Conservation (phyloP, 495 filamentous ascomycete genomes). For the Lepidopterella palustris region DNA sequence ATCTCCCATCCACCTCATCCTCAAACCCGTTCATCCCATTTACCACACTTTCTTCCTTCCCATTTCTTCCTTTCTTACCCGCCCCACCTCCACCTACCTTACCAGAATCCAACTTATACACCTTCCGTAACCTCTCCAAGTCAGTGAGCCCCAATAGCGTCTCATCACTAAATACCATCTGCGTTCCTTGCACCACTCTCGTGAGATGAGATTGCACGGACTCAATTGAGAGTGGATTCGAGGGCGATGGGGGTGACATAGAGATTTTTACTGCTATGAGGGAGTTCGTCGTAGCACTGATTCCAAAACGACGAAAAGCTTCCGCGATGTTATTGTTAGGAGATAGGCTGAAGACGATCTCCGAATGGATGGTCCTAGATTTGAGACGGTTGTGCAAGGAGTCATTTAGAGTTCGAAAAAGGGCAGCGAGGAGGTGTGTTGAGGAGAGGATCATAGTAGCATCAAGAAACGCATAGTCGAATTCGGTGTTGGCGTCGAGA, state of each 20-base stretch:
- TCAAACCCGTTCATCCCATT: slow-evolving; percentile 8
- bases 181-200: slow-evolving; percentile 54
- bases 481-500: slow-evolving; percentile 68
- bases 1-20: slow-evolving; percentile 18
- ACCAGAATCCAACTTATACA: slow-evolving; percentile 65
- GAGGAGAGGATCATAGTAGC: slow-evolving; percentile 64
- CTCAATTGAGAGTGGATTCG: slow-evolving; percentile 15
- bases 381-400: slow-evolving; percentile 53
- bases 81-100: background rate
- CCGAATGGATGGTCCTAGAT: slow-evolving; percentile 86
- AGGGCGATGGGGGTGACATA: too few relatives aligned
- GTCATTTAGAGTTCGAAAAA: slow-evolving; percentile 70
- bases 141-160: slow-evolving; percentile 54
- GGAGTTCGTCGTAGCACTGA: slow-evolving; percentile 58
- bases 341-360: slow-evolving; percentile 78
- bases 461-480: slow-evolving; percentile 92
- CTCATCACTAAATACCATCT: slow-evolving; percentile 58
- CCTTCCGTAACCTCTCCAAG: slow-evolving; percentile 64
- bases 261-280: slow-evolving; percentile 72
- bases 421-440: slow-evolving; percentile 65
- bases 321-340: slow-evolving; percentile 90
- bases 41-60: slow-evolving; percentile 2
- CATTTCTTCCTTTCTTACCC: background rate
- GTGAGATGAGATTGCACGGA: slow-evolving; percentile 57
- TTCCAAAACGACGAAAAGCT: slow-evolving; percentile 81